Percentiles rank a stretch among this genome's conserved stretches.
Conservation (phyloP, 106 monocot genomes). For the Acanthochlamys bracteata region DNA sequence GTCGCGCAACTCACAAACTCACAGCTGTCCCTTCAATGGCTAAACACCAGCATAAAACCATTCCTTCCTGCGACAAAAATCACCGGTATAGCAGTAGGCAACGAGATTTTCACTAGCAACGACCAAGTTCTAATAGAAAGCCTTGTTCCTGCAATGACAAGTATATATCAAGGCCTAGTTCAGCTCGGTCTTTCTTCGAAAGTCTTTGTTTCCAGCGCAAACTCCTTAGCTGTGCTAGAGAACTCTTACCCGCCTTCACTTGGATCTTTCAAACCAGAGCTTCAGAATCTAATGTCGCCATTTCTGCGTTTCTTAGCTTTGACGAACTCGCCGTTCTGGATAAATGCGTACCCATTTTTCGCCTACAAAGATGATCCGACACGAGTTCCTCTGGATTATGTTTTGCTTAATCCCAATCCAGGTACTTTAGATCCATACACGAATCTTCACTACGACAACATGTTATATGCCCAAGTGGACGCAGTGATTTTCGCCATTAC, state of each 20-base stretch:
- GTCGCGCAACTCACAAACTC: conserved; percentile 35
- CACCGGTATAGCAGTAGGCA: conserved; percentile 79
- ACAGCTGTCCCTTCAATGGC: conserved; percentile 57
- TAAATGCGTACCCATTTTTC: conserved; percentile 97
- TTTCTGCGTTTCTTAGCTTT: conserved; percentile 53
- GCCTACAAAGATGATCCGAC: conserved; percentile 68
- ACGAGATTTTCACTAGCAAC: conserved; percentile 63
- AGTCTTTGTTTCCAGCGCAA: conserved; percentile 66
- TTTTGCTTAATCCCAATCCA: conserved; percentile 37
- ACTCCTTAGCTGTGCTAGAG: conserved; percentile 63
- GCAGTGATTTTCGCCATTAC: conserved; percentile 66
- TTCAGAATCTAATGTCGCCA: conserved; percentile 26
- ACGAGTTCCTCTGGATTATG: conserved; percentile 51
- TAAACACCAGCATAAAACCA: conserved; percentile 48
- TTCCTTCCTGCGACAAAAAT: conserved; percentile 68
- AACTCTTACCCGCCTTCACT: conserved; percentile 77
- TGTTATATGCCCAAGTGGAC: conserved; percentile 94
- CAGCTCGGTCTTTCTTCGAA: conserved; percentile 42
- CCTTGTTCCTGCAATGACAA: conserved; percentile 67
- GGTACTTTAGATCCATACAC: conserved; percentile 74
- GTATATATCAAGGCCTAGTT: conserved; percentile 51
- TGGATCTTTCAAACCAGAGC: conserved; percentile 47
- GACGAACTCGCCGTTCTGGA: conserved; percentile 79
- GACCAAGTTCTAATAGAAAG: conserved; percentile 48
- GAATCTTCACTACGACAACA: conserved; percentile 74